phyloP scores from a whole-genome alignment of 2,329 filamentous ascomycete genomes.

The Verticillium nubilum region DNA sequence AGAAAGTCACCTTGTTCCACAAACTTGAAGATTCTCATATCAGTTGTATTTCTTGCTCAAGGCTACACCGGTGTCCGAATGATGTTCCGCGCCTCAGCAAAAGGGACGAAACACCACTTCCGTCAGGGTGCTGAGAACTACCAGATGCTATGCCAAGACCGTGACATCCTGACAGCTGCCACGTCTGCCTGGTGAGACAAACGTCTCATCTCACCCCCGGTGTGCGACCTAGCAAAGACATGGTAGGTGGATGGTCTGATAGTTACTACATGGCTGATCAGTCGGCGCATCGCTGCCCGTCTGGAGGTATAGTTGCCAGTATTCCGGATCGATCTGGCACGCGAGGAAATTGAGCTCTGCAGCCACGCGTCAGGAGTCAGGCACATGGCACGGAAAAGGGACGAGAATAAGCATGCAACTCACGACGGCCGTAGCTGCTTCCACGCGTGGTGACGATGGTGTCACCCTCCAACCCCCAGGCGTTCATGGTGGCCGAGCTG shows the following conservation, averaged over 20 bases:
- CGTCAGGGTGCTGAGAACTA: too few relatives aligned
- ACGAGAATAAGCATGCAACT: too few relatives aligned
- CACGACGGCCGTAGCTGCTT: conserved; percentile 37
- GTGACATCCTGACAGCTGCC: background rate
- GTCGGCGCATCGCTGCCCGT: conserved; percentile 43
- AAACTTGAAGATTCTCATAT: too few relatives aligned
- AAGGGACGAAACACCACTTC: too few relatives aligned
- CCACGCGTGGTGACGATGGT: conserved; percentile 37
- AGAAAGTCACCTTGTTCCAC: too few relatives aligned
- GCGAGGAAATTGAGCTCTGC: conserved; percentile 46
- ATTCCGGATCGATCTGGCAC: conserved; percentile 34
- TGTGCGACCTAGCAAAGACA: conserved; percentile 34
- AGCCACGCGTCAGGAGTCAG: conserved; percentile 12
- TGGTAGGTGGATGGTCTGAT: conserved; percentile 48
- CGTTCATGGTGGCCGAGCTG: conserved; percentile 32
- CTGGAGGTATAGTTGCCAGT: conserved; percentile 48
- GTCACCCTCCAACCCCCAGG: conserved; percentile 43
- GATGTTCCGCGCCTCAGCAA: too few relatives aligned
- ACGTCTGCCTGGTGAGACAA: conserved; percentile 6
- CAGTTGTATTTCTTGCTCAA: too few relatives aligned
- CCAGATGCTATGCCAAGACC: background rate
- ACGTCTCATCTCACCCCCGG: background rate
- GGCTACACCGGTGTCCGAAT: too few relatives aligned
- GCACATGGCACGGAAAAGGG: background rate
- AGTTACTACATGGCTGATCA: conserved; percentile 46